Evolutionary conservation across 2,329 filamentous ascomycete genomes (phyloP).

Genomic region (Diplocarpon mali): DNA sequence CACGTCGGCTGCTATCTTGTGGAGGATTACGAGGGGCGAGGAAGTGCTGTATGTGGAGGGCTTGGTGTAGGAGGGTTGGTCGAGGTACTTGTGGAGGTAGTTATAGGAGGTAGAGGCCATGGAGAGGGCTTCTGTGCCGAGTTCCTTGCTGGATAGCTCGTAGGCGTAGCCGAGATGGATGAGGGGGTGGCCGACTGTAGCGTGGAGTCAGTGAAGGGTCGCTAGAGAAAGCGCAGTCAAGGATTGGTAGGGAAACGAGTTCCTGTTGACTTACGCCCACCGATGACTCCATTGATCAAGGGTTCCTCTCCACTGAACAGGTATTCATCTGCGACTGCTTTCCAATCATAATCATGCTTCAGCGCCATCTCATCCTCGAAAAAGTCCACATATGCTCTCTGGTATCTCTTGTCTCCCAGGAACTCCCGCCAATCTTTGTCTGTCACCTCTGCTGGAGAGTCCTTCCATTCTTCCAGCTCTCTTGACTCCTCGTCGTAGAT

Average conservation of each 20-base stretch:
- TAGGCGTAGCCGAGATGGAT: constrained; percentile 93
- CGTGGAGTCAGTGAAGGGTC: not conserved
- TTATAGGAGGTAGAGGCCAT: constrained; percentile 50
- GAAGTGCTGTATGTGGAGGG: constrained; percentile 47
- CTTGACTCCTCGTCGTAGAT: constrained; percentile 72
- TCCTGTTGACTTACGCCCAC: constrained; percentile 51
- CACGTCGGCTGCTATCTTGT: constrained; percentile 56
- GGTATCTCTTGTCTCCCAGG: constrained; percentile 67
- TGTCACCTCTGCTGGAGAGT: constrained; percentile 75
- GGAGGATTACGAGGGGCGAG: constrained; percentile 59
- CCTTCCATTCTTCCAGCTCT: constrained; percentile 65
- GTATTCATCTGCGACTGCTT: constrained; percentile 62
- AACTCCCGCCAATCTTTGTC: constrained; percentile 79
- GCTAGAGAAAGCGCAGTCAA: not conserved
- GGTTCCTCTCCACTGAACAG: constrained; percentile 65
- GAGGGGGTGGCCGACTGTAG: constrained; percentile 72
- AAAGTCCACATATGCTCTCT: constrained; percentile 86
- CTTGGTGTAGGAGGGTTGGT: constrained; percentile 59
- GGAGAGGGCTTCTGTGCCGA: constrained; percentile 80
- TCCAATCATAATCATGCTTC: constrained; percentile 69
- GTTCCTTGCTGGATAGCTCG: constrained; percentile 72
- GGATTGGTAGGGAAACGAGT: not conserved
- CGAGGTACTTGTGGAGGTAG: constrained; percentile 55
- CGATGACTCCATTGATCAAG: constrained; percentile 68
- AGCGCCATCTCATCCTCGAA: constrained; percentile 83